These are phyloP conservation scores for Solanum gandarillasii DNA, from an alignment of 257 asterid species.

Conservation along the genomic window DNA sequence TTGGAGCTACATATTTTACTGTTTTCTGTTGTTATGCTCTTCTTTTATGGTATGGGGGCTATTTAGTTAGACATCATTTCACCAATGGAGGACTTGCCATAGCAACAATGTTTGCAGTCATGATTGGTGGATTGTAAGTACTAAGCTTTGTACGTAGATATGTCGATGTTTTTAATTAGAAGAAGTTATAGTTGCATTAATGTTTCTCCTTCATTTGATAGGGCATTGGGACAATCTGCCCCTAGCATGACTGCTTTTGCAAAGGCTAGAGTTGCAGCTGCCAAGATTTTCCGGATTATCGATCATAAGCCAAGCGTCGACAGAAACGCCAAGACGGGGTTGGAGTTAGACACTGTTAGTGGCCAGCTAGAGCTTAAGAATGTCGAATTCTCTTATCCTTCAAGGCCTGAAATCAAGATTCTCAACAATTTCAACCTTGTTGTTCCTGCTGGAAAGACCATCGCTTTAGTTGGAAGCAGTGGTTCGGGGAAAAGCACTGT, in stretches of 20 bases:
- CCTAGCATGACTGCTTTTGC: slow-evolving; percentile 91
- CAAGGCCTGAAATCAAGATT: slow-evolving; percentile 60
- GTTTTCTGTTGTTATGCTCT: slow-evolving; percentile 87
- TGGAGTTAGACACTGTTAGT: slow-evolving; percentile 52
- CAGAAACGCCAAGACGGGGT: slow-evolving; percentile 40
- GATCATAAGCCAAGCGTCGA: slow-evolving; percentile 68
- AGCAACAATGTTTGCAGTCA: slow-evolving; percentile 86
- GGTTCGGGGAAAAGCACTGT: slow-evolving; percentile 94
- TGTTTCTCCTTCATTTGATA: slow-evolving; percentile 3
- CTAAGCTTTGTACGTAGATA: not conserved
- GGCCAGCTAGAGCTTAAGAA: slow-evolving; percentile 71
- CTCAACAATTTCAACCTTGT: slow-evolving; percentile 45
- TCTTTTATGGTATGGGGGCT: slow-evolving; percentile 89
- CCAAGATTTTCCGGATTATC: slow-evolving; percentile 62
- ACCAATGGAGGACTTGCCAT: slow-evolving; percentile 93
- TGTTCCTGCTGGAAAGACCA: slow-evolving; percentile 78
- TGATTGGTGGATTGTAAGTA: slow-evolving; percentile 97
- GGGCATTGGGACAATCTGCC: slow-evolving; percentile 82
- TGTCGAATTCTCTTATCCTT: slow-evolving; percentile 64
- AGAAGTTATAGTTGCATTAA: not conserved
- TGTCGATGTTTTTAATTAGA: not conserved
- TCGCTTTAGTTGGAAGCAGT: slow-evolving; percentile 85
- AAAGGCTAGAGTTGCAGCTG: slow-evolving; percentile 90
- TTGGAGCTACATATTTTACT: slow-evolving; percentile 83
- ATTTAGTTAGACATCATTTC: slow-evolving; percentile 69